Conservation (phyloP, 2,329 filamentous ascomycete genomes). For the Fusarium mundagurra region DNA sequence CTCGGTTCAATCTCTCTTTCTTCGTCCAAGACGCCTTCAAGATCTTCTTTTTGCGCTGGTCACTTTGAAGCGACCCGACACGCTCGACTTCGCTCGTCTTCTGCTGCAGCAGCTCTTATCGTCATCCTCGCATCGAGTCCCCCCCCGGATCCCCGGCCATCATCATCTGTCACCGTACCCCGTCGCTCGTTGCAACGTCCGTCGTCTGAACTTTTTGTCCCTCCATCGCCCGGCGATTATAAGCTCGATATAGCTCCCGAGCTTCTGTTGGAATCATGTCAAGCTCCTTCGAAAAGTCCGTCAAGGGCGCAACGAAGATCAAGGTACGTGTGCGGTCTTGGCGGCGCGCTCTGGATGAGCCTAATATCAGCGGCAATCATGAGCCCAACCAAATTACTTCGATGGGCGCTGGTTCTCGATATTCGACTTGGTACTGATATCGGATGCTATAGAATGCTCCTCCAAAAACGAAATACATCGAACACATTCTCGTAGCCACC, state of each 20-base stretch:
- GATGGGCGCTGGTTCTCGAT: not conserved
- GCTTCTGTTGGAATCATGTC: constrained; percentile 64
- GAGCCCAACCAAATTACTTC: not conserved
- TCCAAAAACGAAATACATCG: constrained; percentile 99
- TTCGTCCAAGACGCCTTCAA: constrained; percentile 21
- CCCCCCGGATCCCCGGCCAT: constrained; percentile 15
- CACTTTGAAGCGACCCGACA: constrained; percentile 24
- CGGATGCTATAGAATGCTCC: constrained; percentile 77
- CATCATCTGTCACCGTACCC: constrained; percentile 31
- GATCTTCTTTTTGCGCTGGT: constrained; percentile 38
- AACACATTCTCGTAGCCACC: constrained; percentile 95
- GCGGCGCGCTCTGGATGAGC: not conserved
- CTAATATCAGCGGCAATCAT: not conserved
- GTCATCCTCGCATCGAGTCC: constrained; percentile 11
- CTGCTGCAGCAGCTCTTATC: constrained; percentile 2
- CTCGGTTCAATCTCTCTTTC: constrained; percentile 33
- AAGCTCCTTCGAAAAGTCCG: constrained; percentile 96
- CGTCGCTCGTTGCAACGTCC: constrained; percentile 31
- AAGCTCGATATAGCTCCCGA: constrained; percentile 21
- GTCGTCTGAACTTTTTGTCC: constrained; percentile 20
- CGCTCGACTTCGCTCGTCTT: constrained; percentile 2
- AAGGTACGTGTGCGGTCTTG: constrained; percentile 67
- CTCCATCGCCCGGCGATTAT: constrained; percentile 7
- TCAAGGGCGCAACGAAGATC: constrained; percentile 98
- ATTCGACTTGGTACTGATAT: not conserved